phyloP scores from a whole-genome alignment of 177 flowering plant species.

The Vitis hybrid region DNA sequence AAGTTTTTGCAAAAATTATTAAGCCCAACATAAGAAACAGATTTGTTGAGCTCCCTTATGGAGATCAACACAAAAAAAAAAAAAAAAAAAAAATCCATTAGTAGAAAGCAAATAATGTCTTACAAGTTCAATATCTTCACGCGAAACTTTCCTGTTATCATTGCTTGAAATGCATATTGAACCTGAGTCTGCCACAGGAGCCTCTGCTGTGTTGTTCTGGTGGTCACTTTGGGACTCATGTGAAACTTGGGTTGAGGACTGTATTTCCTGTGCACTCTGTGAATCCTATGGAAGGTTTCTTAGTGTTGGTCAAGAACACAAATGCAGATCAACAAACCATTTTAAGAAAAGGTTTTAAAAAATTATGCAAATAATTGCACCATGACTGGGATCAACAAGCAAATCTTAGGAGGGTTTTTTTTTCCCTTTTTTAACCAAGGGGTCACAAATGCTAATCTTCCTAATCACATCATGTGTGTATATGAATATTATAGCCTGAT shows the following conservation, averaged over 20 bases:
- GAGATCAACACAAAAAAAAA: neutral
- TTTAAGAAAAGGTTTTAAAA: neutral
- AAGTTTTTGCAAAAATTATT: conserved; percentile 2
- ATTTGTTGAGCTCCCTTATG: neutral
- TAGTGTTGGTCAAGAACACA: neutral
- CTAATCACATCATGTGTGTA: too few relatives aligned
- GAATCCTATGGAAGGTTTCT: conserved; percentile 30
- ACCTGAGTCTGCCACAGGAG: conserved; percentile 67
- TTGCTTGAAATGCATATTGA: conserved; percentile 74
- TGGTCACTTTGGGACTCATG: conserved; percentile 76
- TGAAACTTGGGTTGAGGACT: conserved; percentile 57
- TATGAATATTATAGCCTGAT: too few relatives aligned
- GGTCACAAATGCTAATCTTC: neutral
- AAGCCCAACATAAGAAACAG: neutral
- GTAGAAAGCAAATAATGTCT: conserved; percentile 19
- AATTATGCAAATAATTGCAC: neutral
- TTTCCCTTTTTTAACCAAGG: neutral
- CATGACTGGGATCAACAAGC: neutral
- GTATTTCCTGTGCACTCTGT: conserved; percentile 52
- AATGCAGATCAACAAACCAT: neutral
- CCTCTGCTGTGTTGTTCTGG: conserved; percentile 58
- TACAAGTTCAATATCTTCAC: conserved; percentile 94
- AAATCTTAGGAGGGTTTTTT: neutral
- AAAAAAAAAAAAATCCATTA: neutral
- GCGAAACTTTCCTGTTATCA: conserved; percentile 83